phyloP scores from a whole-genome alignment of 139 green algal species.

The Astrephomene gubernaculifera region DNA sequence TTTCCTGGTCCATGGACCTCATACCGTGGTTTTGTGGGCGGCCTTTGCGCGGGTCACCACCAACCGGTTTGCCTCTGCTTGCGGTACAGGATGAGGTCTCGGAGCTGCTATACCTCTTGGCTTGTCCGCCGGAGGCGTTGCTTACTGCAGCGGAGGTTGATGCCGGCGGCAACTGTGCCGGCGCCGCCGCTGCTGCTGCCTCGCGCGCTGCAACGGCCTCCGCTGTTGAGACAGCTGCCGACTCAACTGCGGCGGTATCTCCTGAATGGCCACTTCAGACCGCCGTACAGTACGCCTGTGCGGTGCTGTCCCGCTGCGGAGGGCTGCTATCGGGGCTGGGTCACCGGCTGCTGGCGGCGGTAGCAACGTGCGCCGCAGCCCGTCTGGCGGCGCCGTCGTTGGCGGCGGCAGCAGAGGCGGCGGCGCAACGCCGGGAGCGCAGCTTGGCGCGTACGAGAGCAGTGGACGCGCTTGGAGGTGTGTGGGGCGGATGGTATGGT shows the following conservation, averaged over 20 bases:
- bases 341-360: conserved; percentile 46
- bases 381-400: conserved; percentile 38
- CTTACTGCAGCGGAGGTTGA: neutral
- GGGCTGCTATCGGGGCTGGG: conserved; percentile 58
- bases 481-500: neutral
- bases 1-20: too few relatives aligned
- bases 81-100: conserved; percentile 28
- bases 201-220: neutral
- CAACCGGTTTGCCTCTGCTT: too few relatives aligned
- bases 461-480: conserved; percentile 36
- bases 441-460: conserved; percentile 20
- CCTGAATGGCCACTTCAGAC: conserved; percentile 3
- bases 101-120: conserved; percentile 41
- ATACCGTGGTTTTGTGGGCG: too few relatives aligned
- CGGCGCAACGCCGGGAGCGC: conserved; percentile 18
- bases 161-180: neutral
- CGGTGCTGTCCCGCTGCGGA: conserved; percentile 23
- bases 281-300: conserved; percentile 35
- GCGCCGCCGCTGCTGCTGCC: neutral
- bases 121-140: conserved; percentile 5
- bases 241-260: neutral
- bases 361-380: conserved; percentile 27
- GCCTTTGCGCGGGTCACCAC: too few relatives aligned
- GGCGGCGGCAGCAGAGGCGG: conserved; percentile 31
- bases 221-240: neutral